Base-by-base conservation (phyloP, 1,139 yeast genomes). In the Yamadazyma dendronema region DNA sequence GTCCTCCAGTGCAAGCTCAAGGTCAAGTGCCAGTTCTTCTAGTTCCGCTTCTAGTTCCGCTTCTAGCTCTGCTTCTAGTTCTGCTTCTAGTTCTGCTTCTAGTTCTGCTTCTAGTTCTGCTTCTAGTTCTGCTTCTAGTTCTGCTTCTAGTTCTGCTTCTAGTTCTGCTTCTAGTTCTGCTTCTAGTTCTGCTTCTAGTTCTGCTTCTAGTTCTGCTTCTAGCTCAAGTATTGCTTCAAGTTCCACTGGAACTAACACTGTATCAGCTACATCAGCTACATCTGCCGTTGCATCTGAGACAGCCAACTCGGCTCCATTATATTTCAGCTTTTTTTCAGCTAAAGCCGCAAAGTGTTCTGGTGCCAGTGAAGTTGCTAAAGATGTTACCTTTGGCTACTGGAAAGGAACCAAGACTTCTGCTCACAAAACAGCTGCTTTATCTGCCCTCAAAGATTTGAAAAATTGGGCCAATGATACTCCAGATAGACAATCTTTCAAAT, bases 341-440 rank as follows among this genome's bases (percentile, higher is more conserved):
- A 19, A 19, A 19, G 21, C 25, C 12, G 6, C 37, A 11, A 30
- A 23, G 11, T 44, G 48, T 37, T 16, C 17, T 17, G 40, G 39
- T 17, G 31, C 47, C n/a, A 38, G 31, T 15, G 38, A 35, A 29
- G 36, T 43, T 6, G 13, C 25, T 12, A 32, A 36, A 15, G 37
- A 38, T 22, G 34, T 46, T 9, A 34, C 38, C 19, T 43, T 44
- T 25, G 47, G 39, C 7, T 47, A 44, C 35, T 37, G 43, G 41
- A 14, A 16, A 9, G 51, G 51, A 4, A 28, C 40, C 7, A 47
- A 44, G 28, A 42, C 48, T 3, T 33, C 34, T 13, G 35, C 39
- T 3, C 39, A 44, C 30, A 37, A 46, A 31, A 17, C 27, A 7
- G 34, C 28, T 2, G 50, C 49, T 17, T 33, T 46, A 12, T n/a